phyloP scores from a whole-genome alignment of 2,329 filamentous ascomycete species.

The Cryphonectria parasitica region DNA sequence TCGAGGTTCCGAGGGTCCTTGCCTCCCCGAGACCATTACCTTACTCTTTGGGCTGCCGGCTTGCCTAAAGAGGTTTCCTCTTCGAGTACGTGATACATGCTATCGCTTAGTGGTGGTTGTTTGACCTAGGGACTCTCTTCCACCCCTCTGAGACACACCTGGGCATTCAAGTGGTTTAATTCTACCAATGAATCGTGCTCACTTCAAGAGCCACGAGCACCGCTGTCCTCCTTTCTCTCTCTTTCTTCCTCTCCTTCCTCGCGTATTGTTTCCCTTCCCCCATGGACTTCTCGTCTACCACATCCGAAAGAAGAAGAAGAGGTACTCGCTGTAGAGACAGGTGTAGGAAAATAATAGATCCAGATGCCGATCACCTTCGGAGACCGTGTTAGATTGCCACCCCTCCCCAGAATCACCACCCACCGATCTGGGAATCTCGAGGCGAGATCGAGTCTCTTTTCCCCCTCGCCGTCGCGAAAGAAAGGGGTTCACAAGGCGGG shows the following conservation, averaged over 20 bases:
- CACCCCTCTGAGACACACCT: not conserved
- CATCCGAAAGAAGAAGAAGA: not conserved
- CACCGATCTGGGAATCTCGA: not conserved
- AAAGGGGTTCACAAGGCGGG: not conserved
- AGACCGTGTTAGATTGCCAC: not conserved
- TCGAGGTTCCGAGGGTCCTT: not conserved
- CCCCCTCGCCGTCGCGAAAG: not conserved
- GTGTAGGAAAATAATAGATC: not conserved
- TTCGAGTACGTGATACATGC: not conserved
- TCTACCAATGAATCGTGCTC: not conserved
- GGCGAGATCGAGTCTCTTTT: not conserved
- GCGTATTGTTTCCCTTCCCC: not conserved
- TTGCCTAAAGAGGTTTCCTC: not conserved
- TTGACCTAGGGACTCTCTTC: not conserved
- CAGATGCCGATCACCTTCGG: not conserved
- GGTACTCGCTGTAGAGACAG: not conserved
- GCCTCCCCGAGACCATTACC: not conserved
- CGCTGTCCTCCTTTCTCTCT: not conserved
- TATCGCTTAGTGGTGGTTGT: not conserved
- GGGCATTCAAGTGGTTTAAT: not conserved
- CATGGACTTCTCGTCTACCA: not conserved
- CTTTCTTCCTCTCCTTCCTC: not conserved
- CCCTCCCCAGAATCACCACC: not conserved
- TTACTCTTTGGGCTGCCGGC: not conserved
- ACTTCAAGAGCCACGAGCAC: not conserved